Evolutionary conservation across 441 rosid genomes (phyloP).

Genomic region (Populus hybrid): DNA sequence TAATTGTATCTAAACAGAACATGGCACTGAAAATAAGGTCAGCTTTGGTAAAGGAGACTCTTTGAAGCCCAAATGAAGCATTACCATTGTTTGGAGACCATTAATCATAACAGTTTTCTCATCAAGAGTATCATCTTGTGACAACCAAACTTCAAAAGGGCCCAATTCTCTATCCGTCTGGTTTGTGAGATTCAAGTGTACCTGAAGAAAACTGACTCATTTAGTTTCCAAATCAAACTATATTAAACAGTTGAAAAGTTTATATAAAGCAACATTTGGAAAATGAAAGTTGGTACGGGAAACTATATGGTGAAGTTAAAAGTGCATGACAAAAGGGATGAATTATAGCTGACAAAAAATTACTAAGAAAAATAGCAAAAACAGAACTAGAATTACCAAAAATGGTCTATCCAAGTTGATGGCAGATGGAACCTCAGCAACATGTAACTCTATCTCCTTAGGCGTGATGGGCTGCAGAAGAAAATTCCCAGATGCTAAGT

Average conservation of each 20-base stretch:
- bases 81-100: conserved; percentile 84
- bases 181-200: conserved; percentile 69
- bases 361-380: neutral
- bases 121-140: conserved; percentile 51
- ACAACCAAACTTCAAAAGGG: conserved; percentile 77
- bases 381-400: conserved; percentile 44
- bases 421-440: conserved; percentile 59
- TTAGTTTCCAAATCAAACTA: conserved; percentile 26
- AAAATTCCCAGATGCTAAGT: conserved; percentile 14
- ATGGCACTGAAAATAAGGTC: neutral
- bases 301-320: neutral
- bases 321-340: neutral
- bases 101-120: conserved; percentile 70
- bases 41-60: conserved; percentile 5
- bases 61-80: conserved; percentile 14
- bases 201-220: conserved; percentile 38
- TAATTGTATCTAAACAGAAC: neutral
- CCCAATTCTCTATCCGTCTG: conserved; percentile 73
- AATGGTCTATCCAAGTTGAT: conserved; percentile 70
- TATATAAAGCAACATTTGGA: conserved; percentile 4
- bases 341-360: neutral
- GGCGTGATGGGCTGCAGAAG: conserved; percentile 56
- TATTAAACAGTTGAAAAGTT: neutral
- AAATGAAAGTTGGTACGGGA: conserved; percentile 7
- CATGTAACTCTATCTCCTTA: conserved; percentile 74